phyloP scores from a whole-genome alignment of 2,329 filamentous ascomycete genomes.

The Colletotrichum sp. region DNA sequence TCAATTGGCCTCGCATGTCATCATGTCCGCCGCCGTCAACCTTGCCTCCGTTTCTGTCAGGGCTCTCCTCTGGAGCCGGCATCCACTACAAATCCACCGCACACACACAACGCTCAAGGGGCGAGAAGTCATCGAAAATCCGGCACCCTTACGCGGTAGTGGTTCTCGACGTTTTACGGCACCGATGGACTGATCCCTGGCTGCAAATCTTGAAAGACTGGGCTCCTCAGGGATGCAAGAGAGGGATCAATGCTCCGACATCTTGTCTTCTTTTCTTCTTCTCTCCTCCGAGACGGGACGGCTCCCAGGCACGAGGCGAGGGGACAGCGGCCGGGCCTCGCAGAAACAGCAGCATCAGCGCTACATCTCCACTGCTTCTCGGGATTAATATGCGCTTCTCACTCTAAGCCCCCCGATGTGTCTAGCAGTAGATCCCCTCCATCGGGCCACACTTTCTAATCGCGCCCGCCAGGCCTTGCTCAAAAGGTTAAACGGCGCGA shows the following conservation, averaged over 20 bases:
- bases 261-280: neutral
- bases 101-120: neutral
- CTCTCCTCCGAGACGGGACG: neutral
- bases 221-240: neutral
- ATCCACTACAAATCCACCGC: neutral
- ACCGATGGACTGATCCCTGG: neutral
- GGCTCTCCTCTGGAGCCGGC: neutral
- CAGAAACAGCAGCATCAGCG: neutral
- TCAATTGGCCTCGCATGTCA: neutral
- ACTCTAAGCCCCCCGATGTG: neutral
- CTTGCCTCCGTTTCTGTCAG: constrained; percentile 5
- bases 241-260: neutral
- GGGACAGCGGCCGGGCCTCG: neutral
- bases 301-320: neutral
- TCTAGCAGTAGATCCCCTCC: constrained; percentile 8
- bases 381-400: constrained; percentile 12
- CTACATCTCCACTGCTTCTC: constrained; percentile 11
- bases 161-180: neutral
- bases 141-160: neutral
- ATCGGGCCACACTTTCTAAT: neutral
- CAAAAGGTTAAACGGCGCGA: constrained; percentile 12
- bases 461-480: neutral
- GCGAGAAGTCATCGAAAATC: neutral
- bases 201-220: neutral
- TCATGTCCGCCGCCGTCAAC: neutral